Evolutionary conservation across 768 basidiomycete species (phyloP), one percentile per base, ranked within the genome.

Genomic region (Leccinum olivaceopallidum): DNA sequence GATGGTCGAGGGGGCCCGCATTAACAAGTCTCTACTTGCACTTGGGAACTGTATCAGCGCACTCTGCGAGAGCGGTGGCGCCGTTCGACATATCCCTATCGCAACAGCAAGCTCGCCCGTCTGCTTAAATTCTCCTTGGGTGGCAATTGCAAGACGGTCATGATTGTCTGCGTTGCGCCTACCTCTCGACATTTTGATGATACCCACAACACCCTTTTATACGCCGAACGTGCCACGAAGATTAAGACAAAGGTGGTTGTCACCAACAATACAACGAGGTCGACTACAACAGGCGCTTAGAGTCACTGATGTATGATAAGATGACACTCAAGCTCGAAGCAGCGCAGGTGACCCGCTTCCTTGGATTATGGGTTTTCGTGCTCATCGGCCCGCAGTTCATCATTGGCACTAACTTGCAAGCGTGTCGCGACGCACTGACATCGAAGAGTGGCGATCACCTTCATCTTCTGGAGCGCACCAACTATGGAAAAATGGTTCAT

Each of bases 1-100:
- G 20, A 96, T 98, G 92, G 88, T 95, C 39, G 97, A 99, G 73
- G 97, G 97, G 37, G 95, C 96, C 60, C 98, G 98, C 72, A 99
- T 99, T 79, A 99, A 99, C 78, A 96, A 98, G 73, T 98, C 95
- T 32, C 86, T 99, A 22, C 87, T 99, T 57, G 95, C 97, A 7
- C 86, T 99, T 36, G 95, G 95, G 30, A 98, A 97, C 76, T 98
- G 96, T 76, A 98, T 99, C 77, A 98, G 98, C 67, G 95, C 97
- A 6, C 87, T 99, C 54, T 98, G 96, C 78, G 93, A 95, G 74
- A 94, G 93, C 59, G 92, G 93, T 6, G 90, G 90, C 30, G 89
- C 89, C 28, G 74, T 86, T 60, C 91, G 92, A 37, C 97, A 98
- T 73, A 83, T 99, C 14, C 97, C 97, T 99, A 98, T 75, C 86